Evolutionary conservation across 768 basidiomycete species (phyloP).

Genomic region (Mycena sanguinolenta): DNA sequence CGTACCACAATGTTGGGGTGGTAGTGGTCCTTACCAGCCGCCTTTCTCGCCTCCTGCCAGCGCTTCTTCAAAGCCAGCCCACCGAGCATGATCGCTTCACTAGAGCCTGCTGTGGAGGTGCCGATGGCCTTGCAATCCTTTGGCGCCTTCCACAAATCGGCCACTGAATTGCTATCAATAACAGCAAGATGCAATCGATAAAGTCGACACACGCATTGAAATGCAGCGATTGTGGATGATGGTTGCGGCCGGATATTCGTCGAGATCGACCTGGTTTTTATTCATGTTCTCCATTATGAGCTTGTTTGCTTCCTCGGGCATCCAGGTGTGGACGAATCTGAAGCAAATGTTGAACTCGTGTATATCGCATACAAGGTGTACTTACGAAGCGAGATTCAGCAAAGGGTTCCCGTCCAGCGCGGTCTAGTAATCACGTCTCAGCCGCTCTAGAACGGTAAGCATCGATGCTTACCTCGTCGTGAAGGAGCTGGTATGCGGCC

Average conservation of each 20-base stretch:
- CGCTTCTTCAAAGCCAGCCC: constrained; percentile 76
- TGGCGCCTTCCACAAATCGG: constrained; percentile 76
- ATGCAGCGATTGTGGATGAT: constrained; percentile 67
- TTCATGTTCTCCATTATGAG: constrained; percentile 74
- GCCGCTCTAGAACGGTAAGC: too few species aligned
- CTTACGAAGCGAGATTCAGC: constrained; percentile 76
- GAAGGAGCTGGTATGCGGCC: constrained; percentile 63
- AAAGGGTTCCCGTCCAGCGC: constrained; percentile 69
- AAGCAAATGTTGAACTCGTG: background rate
- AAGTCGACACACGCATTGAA: constrained; percentile 60
- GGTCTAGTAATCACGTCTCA: constrained; percentile 60
- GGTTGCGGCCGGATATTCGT: constrained; percentile 73
- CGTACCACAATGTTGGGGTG: constrained; percentile 67
- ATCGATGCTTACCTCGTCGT: too few species aligned
- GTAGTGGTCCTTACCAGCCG: constrained; percentile 65
- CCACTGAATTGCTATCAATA: constrained; percentile 49
- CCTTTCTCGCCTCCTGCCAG: constrained; percentile 70
- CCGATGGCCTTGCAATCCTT: constrained; percentile 68
- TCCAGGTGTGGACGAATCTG: constrained; percentile 70
- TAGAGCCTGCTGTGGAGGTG: constrained; percentile 74
- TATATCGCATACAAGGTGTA: constrained; percentile 37
- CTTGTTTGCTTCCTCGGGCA: constrained; percentile 66
- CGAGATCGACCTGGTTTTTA: constrained; percentile 77
- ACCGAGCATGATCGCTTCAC: constrained; percentile 80
- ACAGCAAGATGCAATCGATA: constrained; percentile 1